Base-by-base conservation (phyloP, 371 early-diverging fungal species). In the Mucor piriformis region DNA sequence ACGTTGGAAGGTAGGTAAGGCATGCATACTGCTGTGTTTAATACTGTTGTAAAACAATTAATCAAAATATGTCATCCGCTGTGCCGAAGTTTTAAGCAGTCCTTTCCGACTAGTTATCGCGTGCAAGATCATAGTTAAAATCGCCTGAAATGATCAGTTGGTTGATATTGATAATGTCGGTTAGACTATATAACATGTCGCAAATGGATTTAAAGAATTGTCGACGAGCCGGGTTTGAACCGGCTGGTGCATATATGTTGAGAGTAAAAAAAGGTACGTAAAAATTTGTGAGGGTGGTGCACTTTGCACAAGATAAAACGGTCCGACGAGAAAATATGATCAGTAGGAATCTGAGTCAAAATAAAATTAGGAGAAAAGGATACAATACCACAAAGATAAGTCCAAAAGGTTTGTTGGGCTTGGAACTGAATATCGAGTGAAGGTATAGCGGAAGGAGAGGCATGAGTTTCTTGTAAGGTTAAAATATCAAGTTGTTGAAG, bases 401-500 rank as follows among this genome's bases (percentile, higher is more conserved):
- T 35, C 60, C 38, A 60, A 4, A 60, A 25, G 12, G 52, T 18
- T 29, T 44, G 34, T 15, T 52, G 8, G 11, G 52, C 53, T 46
- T 59, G 59, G 15, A 59, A 51, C 10, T 60, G 44, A 23, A 47
- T 34, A 50, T 33, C 24, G 16, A 50, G 33, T 1, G 50, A 29
- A 33, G 16, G 50, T 1, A 33, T 29, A 8, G 50, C 3, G 6
- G 50, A 33, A 12, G 29, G 18, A 20, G 16, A 6, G 33, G 29
- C 34, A 16, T 34, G 54, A n/a, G 48, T 60, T 60, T 53, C 50
- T 49, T 54, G 61, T 3, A 61, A 20, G 12, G 40, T 24, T 0
- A 54, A 3, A 11, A 48, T 48, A 27, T 53, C 25, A 18, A 60
- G 46, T 13, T 43, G 29, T 25, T 47, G 35, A 21, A 20, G 3